Percentiles rank a stretch among this genome's conserved stretches.
Evolutionary conservation across 495 filamentous ascomycete genomes (phyloP).

Genomic region (Tuber melanosporum): DNA sequence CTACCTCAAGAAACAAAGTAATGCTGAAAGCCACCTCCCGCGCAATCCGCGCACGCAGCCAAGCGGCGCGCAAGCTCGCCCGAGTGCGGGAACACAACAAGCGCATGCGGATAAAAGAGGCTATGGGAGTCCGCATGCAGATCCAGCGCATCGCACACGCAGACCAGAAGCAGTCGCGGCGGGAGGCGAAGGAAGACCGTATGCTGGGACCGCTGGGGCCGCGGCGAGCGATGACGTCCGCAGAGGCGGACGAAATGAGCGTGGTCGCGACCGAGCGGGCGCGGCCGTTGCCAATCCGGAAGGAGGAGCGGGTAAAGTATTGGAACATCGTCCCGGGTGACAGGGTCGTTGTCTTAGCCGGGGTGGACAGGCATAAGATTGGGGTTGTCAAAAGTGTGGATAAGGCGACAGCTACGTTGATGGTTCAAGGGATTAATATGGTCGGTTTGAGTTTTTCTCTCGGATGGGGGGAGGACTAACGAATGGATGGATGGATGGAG

Average conservation of each 20-base stretch:
- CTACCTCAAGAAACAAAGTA: not conserved
- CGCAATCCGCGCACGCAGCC: constrained; percentile 26
- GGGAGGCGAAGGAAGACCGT: constrained; percentile 59
- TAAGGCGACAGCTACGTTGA: constrained; percentile 52
- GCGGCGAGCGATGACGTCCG: constrained; percentile 45
- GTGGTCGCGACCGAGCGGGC: constrained; percentile 47
- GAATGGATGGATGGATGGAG: not conserved
- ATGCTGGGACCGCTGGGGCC: constrained; percentile 69
- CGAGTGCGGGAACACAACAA: constrained; percentile 30
- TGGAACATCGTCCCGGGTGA: constrained; percentile 64
- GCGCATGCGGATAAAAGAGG: constrained; percentile 19
- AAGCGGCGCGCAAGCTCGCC: constrained; percentile 26
- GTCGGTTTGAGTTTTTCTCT: constrained; percentile 48
- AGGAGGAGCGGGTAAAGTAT: constrained; percentile 50
- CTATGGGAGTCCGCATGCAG: constrained; percentile 26
- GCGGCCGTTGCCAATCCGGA: constrained; percentile 43
- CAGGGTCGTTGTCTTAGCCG: constrained; percentile 69
- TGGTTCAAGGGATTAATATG: constrained; percentile 59
- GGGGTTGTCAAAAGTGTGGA: constrained; percentile 58
- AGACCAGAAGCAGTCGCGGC: constrained; percentile 40
- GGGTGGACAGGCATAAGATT: constrained; percentile 75
- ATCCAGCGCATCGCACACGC: constrained; percentile 12
- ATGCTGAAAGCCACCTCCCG: constrained; percentile 29
- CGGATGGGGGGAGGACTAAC: constrained; percentile 6
- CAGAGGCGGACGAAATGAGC: constrained; percentile 56